These are phyloP conservation scores for Rhytidhysteron rufulum DNA, from an alignment of 2,329 filamentous ascomycete species.

Conservation along the genomic window DNA sequence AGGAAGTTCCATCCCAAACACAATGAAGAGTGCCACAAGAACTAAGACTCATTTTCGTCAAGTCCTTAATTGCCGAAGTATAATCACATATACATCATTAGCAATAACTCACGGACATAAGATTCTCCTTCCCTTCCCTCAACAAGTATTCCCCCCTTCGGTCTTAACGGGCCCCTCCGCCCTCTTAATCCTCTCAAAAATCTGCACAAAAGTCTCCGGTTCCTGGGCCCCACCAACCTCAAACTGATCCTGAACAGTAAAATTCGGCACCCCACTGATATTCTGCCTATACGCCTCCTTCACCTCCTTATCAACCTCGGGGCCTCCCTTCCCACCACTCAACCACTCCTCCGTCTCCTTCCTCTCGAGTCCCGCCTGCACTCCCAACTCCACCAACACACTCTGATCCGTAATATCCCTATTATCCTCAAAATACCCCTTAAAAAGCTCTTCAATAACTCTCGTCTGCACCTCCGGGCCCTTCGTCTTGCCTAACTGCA, in stretches of 20 bases:
- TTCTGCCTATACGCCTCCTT: constrained; percentile 43
- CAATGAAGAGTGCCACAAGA: too few relatives aligned
- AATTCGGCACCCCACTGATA: constrained; percentile 70
- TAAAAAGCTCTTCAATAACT: constrained; percentile 38
- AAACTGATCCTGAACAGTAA: constrained; percentile 65
- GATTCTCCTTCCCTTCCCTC: too few relatives aligned
- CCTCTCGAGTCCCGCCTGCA: constrained; percentile 42
- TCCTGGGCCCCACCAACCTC: constrained; percentile 71
- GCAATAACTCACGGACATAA: too few relatives aligned
- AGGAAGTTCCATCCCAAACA: too few relatives aligned
- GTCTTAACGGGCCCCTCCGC: constrained; percentile 17
- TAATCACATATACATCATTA: too few relatives aligned
- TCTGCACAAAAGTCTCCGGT: constrained; percentile 59
- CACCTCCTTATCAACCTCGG: constrained; percentile 46
- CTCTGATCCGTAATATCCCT: constrained; percentile 43
- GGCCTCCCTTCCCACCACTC: constrained; percentile 40
- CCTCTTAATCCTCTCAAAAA: constrained; percentile 60
- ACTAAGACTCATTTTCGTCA: too few relatives aligned
- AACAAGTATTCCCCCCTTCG: too few relatives aligned
- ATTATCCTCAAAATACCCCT: constrained; percentile 46
- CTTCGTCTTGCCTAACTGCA: constrained; percentile 64
- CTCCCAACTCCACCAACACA: constrained; percentile 39
- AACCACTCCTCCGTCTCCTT: constrained; percentile 43
- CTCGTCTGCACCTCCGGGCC: constrained; percentile 45
- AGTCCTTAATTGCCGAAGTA: too few relatives aligned